These are phyloP conservation scores for Barnettozyma hawaiiensis DNA, from an alignment of 1,139 yeast species.

Conservation along the genomic window DNA sequence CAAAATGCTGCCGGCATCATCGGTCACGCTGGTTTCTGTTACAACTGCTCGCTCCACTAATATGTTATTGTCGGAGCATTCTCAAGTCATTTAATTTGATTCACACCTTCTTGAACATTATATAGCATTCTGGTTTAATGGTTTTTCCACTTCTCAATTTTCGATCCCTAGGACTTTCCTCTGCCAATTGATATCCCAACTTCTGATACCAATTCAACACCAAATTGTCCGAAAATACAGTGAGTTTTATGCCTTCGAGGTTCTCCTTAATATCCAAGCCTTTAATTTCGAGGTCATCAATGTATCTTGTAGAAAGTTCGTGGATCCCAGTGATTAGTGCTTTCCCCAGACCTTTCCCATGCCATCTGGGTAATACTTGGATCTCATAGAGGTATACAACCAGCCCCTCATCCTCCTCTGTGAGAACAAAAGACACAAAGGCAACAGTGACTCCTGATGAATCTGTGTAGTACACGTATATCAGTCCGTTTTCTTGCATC, in stretches of 20 bases:
- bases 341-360: slow-evolving; percentile 10
- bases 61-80: too few relatives aligned
- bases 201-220: slow-evolving; percentile 42
- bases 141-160: slow-evolving; percentile 36
- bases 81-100: neutral
- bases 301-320: slow-evolving; percentile 2
- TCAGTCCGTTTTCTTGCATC: slow-evolving; percentile 41
- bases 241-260: slow-evolving; percentile 33
- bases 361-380: slow-evolving; percentile 34
- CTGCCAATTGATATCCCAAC: slow-evolving; percentile 36
- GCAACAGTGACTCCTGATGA: slow-evolving; percentile 26
- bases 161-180: slow-evolving; percentile 41
- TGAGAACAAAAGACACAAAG: slow-evolving; percentile 40
- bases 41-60: too few relatives aligned
- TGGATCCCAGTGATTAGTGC: slow-evolving; percentile 8
- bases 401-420: slow-evolving; percentile 31
- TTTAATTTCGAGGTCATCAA: slow-evolving; percentile 3
- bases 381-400: slow-evolving; percentile 49
- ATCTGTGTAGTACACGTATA: slow-evolving; percentile 32
- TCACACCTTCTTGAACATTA: slow-evolving; percentile 16
- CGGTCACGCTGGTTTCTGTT: too few relatives aligned
- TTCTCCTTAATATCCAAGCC: slow-evolving; percentile 5
- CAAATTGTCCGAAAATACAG: slow-evolving; percentile 47
- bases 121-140: slow-evolving; percentile 40
- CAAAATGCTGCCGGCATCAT: too few relatives aligned